Conservation (phyloP, 2,329 filamentous ascomycete genomes). For the Fusarium cicatricum region DNA sequence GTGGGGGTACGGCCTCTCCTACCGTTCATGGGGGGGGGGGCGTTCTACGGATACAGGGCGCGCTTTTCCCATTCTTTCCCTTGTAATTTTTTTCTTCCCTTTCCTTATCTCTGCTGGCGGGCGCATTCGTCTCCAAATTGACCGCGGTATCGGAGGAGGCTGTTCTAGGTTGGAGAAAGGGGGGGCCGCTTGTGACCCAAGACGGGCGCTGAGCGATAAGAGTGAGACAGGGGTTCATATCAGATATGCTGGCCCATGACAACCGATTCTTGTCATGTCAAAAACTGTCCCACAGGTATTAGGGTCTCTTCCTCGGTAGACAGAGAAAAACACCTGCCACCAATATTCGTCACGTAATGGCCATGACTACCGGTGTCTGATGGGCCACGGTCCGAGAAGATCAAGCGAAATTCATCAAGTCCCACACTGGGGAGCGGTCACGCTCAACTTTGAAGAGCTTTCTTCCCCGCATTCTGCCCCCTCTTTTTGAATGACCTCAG, state of each 20-base stretch:
- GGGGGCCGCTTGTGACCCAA: too few relatives aligned
- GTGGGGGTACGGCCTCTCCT: too few relatives aligned
- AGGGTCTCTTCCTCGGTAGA: too few relatives aligned
- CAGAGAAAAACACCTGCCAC: neutral
- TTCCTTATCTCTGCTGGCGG: constrained; percentile 24
- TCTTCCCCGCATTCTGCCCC: constrained; percentile 29
- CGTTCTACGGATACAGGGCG: constrained; percentile 15
- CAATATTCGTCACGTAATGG: constrained; percentile 1
- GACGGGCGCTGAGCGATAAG: constrained; percentile 2
- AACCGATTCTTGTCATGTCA: constrained; percentile 2
- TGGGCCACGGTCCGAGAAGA: constrained; percentile 22
- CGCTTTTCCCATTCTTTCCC: neutral
- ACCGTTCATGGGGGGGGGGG: too few relatives aligned
- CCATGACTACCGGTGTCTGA: neutral
- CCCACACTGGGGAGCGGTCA: too few relatives aligned
- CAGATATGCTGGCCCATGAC: neutral
- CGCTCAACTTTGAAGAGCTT: constrained; percentile 14
- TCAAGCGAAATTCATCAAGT: constrained; percentile 33
- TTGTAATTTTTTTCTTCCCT: neutral
- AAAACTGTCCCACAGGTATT: too few relatives aligned
- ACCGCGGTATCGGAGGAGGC: constrained; percentile 17
- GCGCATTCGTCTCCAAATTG: constrained; percentile 25
- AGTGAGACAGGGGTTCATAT: constrained; percentile 3
- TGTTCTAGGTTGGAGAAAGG: constrained; percentile 18
- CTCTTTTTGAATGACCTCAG: too few relatives aligned